A percentile compares a stretch with the other conserved stretches of the same genome.
These are phyloP conservation scores for Aspergillus coremiiformis DNA, from an alignment of 495 filamentous ascomycete species.

Conservation along the genomic window DNA sequence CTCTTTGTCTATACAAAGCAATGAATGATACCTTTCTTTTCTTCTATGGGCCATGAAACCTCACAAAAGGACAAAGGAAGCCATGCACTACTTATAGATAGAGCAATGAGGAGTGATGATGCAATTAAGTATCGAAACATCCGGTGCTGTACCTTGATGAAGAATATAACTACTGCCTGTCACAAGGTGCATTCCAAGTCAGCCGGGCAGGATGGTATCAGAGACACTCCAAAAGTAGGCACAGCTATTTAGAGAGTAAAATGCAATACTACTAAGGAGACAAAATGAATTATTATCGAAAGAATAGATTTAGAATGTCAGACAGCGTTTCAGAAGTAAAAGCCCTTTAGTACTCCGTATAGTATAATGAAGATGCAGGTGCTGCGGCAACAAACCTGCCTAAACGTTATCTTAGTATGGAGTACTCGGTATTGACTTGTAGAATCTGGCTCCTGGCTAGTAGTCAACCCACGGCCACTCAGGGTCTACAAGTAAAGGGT, in stretches of 20 bases:
- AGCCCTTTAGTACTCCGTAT: too few species aligned
- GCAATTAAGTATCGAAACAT: background rate
- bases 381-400: background rate
- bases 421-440: background rate
- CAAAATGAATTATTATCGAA: background rate
- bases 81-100: background rate
- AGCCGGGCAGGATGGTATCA: constrained; percentile 20
- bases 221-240: too few species aligned
- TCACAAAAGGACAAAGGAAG: background rate
- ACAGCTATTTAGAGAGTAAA: too few species aligned
- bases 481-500: background rate
- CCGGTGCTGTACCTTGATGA: background rate
- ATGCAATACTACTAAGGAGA: background rate
- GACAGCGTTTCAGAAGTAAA: too few species aligned
- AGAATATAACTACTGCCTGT: constrained; percentile 2
- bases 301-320: too few species aligned
- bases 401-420: background rate
- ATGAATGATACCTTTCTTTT: background rate
- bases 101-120: background rate
- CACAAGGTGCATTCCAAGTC: constrained; percentile 23
- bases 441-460: background rate
- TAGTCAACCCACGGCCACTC: too few species aligned
- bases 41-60: background rate
- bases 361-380: background rate
- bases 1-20: background rate